Evolutionary conservation across 306 rosid genomes (phyloP).

Genomic region (Corylus heterophylla): DNA sequence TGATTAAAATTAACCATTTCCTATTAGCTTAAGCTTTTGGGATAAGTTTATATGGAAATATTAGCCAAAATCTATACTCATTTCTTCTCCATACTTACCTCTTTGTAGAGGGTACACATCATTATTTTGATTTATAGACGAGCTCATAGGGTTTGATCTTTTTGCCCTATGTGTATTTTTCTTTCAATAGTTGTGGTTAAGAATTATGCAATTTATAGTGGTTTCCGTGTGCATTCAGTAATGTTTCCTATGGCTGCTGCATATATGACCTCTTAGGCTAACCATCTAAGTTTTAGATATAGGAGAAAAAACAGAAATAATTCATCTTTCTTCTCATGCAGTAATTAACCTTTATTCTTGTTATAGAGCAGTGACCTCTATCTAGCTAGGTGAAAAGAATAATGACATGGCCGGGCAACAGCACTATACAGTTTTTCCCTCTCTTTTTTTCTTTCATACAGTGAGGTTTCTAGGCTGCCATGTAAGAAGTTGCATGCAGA

Average conservation of each 20-base stretch:
- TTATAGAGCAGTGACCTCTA: not conserved
- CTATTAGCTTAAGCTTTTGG: too few species aligned
- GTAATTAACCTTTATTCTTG: not conserved
- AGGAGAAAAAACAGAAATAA: not conserved
- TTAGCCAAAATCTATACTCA: not conserved
- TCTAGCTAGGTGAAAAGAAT: not conserved
- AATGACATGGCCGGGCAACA: not conserved
- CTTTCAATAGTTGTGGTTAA: not conserved
- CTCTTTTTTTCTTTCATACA: not conserved
- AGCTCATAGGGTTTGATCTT: not conserved
- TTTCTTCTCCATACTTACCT: not conserved
- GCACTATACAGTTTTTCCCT: not conserved
- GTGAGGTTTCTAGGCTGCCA: not conserved
- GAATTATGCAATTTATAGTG: not conserved
- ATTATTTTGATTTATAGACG: not conserved
- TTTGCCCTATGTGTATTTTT: not conserved
- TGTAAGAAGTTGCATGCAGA: not conserved
- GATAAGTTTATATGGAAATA: not conserved
- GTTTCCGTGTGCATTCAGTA: not conserved
- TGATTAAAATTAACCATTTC: too few species aligned
- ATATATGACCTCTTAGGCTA: not conserved
- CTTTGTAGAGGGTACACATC: not conserved
- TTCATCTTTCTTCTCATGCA: not conserved
- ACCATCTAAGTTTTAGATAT: not conserved
- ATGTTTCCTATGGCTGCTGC: not conserved